Conservation (phyloP, 2,329 filamentous ascomycete species). For the Ophiobolus disseminans region DNA sequence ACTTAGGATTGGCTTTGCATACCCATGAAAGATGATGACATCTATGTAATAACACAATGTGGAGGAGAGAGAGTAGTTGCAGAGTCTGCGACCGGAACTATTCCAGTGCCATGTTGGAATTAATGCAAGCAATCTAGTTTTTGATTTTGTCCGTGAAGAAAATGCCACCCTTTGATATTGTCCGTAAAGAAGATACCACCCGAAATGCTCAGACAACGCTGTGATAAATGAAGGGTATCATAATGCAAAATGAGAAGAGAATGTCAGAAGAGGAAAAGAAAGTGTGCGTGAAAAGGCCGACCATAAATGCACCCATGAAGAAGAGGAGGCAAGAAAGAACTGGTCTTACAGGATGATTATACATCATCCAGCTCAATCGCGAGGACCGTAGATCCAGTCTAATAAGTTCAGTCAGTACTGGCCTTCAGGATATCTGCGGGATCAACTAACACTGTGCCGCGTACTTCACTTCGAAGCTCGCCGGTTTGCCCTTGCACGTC, state of each 20-base stretch:
- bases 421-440: not conserved
- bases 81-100: too few species aligned
- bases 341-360: not conserved
- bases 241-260: constrained; percentile 1
- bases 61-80: too few species aligned
- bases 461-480: constrained; percentile 52
- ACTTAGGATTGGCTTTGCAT: too few species aligned
- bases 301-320: not conserved
- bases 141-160: not conserved
- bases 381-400: constrained; percentile 55
- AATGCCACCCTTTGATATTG: not conserved
- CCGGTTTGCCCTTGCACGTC: constrained; percentile 47
- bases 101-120: too few species aligned
- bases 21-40: too few species aligned
- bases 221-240: constrained; percentile 21
- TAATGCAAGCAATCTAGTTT: not conserved
- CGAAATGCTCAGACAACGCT: not conserved
- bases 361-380: constrained; percentile 22
- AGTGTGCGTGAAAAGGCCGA: constrained; percentile 1
- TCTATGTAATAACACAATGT: too few species aligned
- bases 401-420: constrained; percentile 8
- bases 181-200: not conserved
- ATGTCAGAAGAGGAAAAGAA: constrained; percentile 1
- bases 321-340: not conserved
- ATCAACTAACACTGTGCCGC: constrained; percentile 44